Conservation (phyloP, 805 yeast species). For the Ogataea zsoltii region DNA sequence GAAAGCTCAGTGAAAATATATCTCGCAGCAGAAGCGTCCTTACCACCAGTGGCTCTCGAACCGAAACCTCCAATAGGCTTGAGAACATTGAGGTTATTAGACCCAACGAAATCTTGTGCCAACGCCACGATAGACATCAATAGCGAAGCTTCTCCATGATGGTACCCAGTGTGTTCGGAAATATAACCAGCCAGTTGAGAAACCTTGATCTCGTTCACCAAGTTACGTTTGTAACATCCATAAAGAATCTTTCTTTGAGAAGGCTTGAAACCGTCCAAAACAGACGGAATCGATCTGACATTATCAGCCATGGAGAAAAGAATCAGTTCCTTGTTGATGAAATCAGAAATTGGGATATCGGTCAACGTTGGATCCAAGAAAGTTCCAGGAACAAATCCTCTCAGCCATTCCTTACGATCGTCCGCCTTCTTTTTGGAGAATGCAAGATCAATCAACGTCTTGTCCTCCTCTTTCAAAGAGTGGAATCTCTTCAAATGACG, state of each 20-base stretch:
- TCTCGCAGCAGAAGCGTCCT: conserved; percentile 98
- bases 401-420: conserved; percentile 95
- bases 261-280: conserved; percentile 93
- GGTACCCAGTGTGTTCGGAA: conserved; percentile 86
- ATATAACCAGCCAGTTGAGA: conserved; percentile 89
- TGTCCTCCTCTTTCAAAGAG: conserved; percentile 76
- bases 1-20: conserved; percentile 87
- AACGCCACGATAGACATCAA: conserved; percentile 88
- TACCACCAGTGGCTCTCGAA: conserved; percentile 95
- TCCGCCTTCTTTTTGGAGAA: conserved; percentile 95
- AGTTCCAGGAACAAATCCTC: conserved; percentile 89
- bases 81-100: conserved; percentile 82
- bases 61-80: conserved; percentile 96
- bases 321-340: conserved; percentile 92
- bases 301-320: conserved; percentile 96
- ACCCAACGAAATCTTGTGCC: conserved; percentile 94
- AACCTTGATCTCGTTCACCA: conserved; percentile 79
- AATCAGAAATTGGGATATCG: conserved; percentile 87
- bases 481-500: conserved; percentile 85
- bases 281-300: conserved; percentile 90
- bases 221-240: conserved; percentile 82
- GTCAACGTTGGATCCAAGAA: conserved; percentile 75
- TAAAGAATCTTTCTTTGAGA: conserved; percentile 93
- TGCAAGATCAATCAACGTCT: conserved; percentile 80
- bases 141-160: conserved; percentile 90